Conservation (phyloP, 139 green algal genomes). For the Auxenochlorella pyrenoidosa region DNA sequence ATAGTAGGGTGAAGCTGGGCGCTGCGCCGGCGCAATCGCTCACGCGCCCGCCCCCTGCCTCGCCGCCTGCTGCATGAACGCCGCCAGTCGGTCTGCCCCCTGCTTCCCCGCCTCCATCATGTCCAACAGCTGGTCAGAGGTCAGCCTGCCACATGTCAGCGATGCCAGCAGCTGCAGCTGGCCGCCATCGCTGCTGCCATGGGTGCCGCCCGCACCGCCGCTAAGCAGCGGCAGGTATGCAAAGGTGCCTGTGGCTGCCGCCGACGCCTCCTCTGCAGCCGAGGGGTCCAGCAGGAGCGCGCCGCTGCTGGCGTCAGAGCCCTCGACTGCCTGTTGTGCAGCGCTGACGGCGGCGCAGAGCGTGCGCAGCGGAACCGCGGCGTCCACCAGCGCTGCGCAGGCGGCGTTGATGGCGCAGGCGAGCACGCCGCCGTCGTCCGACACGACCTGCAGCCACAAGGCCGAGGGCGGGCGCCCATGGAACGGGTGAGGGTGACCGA, state of each 20-base stretch:
- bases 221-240: constrained; percentile 17
- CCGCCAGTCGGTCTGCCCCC: constrained; percentile 16
- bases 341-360: neutral
- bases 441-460: constrained; percentile 71
- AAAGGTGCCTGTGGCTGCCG: constrained; percentile 3
- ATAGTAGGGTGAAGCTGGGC: too few relatives aligned
- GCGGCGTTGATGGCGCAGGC: constrained; percentile 75
- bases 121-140: constrained; percentile 23
- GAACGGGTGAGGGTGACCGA: too few relatives aligned
- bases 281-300: constrained; percentile 21
- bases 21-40: too few relatives aligned
- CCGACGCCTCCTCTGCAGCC: constrained; percentile 9
- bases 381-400: constrained; percentile 76
- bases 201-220: neutral
- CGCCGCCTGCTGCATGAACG: constrained; percentile 28
- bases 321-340: neutral
- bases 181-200: neutral
- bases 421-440: constrained; percentile 72
- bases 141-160: neutral
- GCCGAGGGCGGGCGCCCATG: too few relatives aligned
- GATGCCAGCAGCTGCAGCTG: constrained; percentile 25
- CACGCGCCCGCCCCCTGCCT: neutral
- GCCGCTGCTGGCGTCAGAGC: too few relatives aligned
- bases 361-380: constrained; percentile 67
- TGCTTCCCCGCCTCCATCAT: constrained; percentile 22